Base-by-base conservation (phyloP, 306 rosid species). In the Inga leiocalycina region DNA sequence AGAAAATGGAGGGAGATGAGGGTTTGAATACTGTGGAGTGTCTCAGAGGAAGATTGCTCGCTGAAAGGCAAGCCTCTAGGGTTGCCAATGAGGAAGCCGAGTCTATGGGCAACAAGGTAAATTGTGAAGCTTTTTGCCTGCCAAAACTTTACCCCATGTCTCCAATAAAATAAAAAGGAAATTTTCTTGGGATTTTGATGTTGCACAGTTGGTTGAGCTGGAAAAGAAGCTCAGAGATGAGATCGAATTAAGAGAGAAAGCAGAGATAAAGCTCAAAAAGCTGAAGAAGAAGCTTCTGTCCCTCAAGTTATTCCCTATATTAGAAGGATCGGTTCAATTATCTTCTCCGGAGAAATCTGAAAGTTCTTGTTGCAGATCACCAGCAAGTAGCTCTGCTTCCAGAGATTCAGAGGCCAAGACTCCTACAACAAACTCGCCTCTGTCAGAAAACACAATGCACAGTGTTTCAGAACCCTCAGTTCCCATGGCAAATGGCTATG, bases 51-150 rank as follows among this genome's bases (percentile, higher is more conserved):
- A 92, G 97, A 78, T 88, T 95, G 77, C 86, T 93, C 13, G 96
- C 97, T 66, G 98, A 95, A 78, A 95, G 99, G 83, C 96, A 92
- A 56, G 96, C 94, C 76, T 95, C 99, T 81, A 91, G 72, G 81
- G 71, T 77, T 54, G 98, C 99, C n/a, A 95, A 91, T 56, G 87
- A 88, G 37, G 77, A 87, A 80, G 91, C 86, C 49, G 92, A 92
- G 76, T 75, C 87, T 78, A 78, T 91, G 91, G 93, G 41, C 65
- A 82, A 82, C 51, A 93, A 86, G 94, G 99, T 32, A 12, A 41
- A 30, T 30, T 64, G 70, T 30, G 41, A 64, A 64, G 20, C 41
- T 64, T 64, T 64, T 13, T 30, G 37, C 7, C 73, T 81, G 34
- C 56, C 78, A 68, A 27, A 73, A 79, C 79, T 72, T 89, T 78